A percentile compares a stretch with the other conserved stretches of the same genome.
Conservation (phyloP, 768 basidiomycete species). For the Inosperma sp. region DNA sequence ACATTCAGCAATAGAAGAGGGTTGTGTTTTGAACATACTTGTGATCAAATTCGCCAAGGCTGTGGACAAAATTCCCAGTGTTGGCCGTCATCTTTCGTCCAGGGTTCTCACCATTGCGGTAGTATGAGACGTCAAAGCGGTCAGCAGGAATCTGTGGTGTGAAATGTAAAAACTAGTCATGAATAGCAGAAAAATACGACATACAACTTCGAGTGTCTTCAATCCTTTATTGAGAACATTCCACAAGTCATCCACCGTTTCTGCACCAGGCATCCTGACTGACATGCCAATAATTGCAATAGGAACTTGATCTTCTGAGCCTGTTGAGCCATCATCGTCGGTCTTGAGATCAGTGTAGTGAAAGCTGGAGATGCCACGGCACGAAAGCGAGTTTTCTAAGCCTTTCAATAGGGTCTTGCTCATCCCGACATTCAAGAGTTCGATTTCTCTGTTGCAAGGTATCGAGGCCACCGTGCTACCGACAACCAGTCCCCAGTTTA, state of each 20-base stretch:
- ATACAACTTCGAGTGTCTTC: slow-evolving; percentile 55
- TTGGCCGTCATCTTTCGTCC: slow-evolving; percentile 46
- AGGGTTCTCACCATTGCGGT: slow-evolving; percentile 27
- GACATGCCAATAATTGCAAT: slow-evolving; percentile 76
- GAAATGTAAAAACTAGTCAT: slow-evolving; percentile 5
- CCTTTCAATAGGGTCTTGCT: slow-evolving; percentile 32
- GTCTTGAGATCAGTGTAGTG: slow-evolving; percentile 26
- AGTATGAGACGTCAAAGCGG: slow-evolving; percentile 49
- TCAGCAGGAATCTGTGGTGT: slow-evolving; percentile 51
- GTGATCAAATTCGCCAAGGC: slow-evolving; percentile 59
- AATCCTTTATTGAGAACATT: slow-evolving; percentile 50
- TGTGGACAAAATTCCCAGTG: slow-evolving; percentile 61
- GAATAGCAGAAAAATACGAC: slow-evolving; percentile 11
- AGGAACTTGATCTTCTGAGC: slow-evolving; percentile 30
- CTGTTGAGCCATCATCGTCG: background rate
- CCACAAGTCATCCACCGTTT: slow-evolving; percentile 49
- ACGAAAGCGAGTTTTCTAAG: slow-evolving; percentile 32
- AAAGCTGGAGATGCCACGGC: slow-evolving; percentile 22
- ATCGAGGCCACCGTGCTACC: slow-evolving; percentile 24
- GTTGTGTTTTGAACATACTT: slow-evolving; percentile 27
- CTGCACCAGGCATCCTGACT: slow-evolving; percentile 53
- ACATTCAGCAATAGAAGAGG: background rate
- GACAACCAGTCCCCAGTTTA: slow-evolving; percentile 48
- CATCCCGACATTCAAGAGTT: slow-evolving; percentile 48
- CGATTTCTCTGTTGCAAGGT: slow-evolving; percentile 24